These are phyloP conservation scores for Straminergon stramineum DNA, from an alignment of 225 moss, liverwort and hornwort genomes.

Conservation along the genomic window DNA sequence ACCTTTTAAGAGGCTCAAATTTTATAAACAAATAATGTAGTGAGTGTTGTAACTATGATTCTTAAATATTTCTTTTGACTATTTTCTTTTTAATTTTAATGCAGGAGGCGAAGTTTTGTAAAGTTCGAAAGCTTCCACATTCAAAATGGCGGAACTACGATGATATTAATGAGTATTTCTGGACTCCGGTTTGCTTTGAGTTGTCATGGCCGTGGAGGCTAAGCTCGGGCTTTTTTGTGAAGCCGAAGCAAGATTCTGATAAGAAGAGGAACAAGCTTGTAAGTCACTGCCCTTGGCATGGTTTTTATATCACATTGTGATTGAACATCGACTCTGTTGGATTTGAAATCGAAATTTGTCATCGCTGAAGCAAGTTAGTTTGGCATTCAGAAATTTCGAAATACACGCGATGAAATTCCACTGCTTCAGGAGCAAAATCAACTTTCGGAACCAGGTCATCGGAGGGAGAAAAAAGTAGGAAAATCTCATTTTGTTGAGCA, in stretches of 20 bases:
- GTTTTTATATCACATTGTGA: not conserved
- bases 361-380: constrained; percentile 2
- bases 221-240: constrained; percentile 63
- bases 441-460: constrained; percentile 12
- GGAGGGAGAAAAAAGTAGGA: constrained; percentile 56
- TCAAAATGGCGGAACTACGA: constrained; percentile 95
- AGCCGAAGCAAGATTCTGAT: constrained; percentile 50
- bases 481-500: constrained; percentile 95
- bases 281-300: constrained; percentile 1
- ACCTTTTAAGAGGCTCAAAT: not conserved
- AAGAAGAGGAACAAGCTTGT: constrained; percentile 24
- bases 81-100: not conserved
- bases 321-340: not conserved
- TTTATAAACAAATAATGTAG: not conserved
- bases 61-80: not conserved
- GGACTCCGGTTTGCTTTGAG: constrained; percentile 76
- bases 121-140: constrained; percentile 62
- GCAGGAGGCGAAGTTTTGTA: constrained; percentile 68
- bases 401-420: constrained; percentile 13
- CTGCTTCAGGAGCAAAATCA: constrained; percentile 18
- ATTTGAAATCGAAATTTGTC: not conserved
- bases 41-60: not conserved
- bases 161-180: constrained; percentile 96
- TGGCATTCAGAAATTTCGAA: constrained; percentile 16
- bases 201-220: constrained; percentile 82